These are phyloP conservation scores for Hyphodiscus sp. DNA, from an alignment of 2,329 filamentous ascomycete genomes.

Conservation along the genomic window DNA sequence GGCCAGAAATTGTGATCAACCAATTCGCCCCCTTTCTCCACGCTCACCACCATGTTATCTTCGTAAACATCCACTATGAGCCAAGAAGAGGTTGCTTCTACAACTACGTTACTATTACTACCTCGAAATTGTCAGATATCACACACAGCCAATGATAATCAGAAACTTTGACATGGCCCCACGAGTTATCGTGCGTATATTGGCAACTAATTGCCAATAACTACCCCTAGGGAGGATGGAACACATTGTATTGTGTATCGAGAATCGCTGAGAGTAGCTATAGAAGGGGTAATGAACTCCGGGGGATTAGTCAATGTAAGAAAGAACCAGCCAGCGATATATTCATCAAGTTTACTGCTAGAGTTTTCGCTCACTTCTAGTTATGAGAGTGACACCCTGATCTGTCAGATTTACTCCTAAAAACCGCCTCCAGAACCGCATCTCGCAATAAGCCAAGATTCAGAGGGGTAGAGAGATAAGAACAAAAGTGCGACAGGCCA, in stretches of 20 bases:
- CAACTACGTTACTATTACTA: constrained; percentile 27
- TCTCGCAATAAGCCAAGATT: constrained; percentile 38
- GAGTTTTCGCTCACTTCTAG: constrained; percentile 49
- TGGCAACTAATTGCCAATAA: background rate
- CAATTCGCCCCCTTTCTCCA: too few relatives aligned
- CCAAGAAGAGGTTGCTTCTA: too few relatives aligned
- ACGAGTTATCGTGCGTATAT: background rate
- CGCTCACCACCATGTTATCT: too few relatives aligned
- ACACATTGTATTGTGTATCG: constrained; percentile 10
- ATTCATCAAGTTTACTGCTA: constrained; percentile 36
- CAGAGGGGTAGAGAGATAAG: too few relatives aligned
- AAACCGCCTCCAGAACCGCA: constrained; percentile 46
- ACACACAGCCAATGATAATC: constrained; percentile 22
- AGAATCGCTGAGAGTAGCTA: background rate
- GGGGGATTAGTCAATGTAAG: constrained; percentile 38
- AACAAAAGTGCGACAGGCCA: too few relatives aligned
- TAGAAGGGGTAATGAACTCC: constrained; percentile 29
- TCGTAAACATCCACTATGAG: too few relatives aligned
- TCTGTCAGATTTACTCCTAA: constrained; percentile 45
- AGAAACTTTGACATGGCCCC: background rate
- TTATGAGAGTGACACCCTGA: constrained; percentile 44
- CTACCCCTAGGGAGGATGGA: constrained; percentile 1
- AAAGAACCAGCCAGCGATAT: constrained; percentile 41
- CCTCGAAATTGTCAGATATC: constrained; percentile 29
- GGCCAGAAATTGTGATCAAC: too few relatives aligned